Conservation (phyloP, 768 basidiomycete species). For the Imleria badia region DNA sequence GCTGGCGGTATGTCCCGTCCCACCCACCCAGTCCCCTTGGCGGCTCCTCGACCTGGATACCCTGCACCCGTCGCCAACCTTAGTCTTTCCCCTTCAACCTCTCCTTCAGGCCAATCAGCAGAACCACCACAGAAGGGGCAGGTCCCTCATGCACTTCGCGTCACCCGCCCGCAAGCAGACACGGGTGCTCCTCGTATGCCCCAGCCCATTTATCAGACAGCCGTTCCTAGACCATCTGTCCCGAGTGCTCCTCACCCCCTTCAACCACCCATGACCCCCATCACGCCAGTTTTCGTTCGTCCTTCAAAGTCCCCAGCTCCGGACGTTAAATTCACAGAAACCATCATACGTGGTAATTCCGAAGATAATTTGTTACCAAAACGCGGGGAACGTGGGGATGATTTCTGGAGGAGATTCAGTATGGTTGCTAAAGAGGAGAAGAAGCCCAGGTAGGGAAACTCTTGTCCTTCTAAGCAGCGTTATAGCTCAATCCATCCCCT, state of each 20-base stretch:
- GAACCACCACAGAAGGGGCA: constrained; percentile 30
- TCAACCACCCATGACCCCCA: constrained; percentile 74
- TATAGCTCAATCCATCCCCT: neutral
- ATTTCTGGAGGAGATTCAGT: constrained; percentile 86
- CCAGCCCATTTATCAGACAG: constrained; percentile 33
- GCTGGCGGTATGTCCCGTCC: constrained; percentile 35
- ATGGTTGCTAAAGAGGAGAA: constrained; percentile 75
- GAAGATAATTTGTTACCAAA: constrained; percentile 69
- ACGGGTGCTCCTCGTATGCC: constrained; percentile 26
- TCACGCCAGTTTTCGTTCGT: constrained; percentile 73
- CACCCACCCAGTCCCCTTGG: constrained; percentile 45
- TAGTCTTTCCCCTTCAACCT: constrained; percentile 45
- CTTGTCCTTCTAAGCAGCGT: neutral
- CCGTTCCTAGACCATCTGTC: constrained; percentile 33
- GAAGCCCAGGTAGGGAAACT: constrained; percentile 43
- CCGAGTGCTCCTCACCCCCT: constrained; percentile 70
- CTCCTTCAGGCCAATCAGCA: constrained; percentile 27
- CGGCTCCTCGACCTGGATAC: constrained; percentile 73
- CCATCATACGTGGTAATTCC: constrained; percentile 65
- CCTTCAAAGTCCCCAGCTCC: constrained; percentile 42
- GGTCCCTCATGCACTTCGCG: constrained; percentile 27
- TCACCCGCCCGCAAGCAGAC: constrained; percentile 19
- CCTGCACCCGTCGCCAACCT: constrained; percentile 67
- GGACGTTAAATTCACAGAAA: constrained; percentile 49
- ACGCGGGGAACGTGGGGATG: constrained; percentile 73